Base-by-base conservation (phyloP, 495 filamentous ascomycete species). In the Aspergillus panamensis region DNA sequence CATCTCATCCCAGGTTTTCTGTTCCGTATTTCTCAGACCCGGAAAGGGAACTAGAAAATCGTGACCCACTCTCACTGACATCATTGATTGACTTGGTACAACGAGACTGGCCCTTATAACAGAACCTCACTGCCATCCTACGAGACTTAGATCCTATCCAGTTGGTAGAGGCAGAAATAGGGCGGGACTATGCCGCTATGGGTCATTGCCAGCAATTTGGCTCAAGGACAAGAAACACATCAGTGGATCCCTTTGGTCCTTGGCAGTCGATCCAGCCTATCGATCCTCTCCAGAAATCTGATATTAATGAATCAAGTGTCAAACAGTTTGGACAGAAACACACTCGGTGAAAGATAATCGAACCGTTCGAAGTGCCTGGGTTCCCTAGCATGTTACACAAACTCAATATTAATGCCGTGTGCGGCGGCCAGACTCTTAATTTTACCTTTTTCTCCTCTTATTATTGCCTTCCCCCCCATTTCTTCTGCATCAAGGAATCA, bases 151-250 rank as follows among this genome's bases (percentile, higher is more conserved):
- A n/a, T n/a, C n/a, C n/a, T n/a, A n/a, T n/a, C 25, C 25, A 25
- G 25, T 25, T 5, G 25, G 25, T 25, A 2, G 17, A 45, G 20
- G 16, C 14, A 10, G 42, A 19, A 21, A 45, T 39, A 8, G 8
- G 35, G 35, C 14, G 35, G 35, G 35, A 13, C 14, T 12, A n/a
- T n/a, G n/a, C n/a, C n/a, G n/a, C n/a, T n/a, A 39, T 6, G 35
- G 8, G 48, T 12, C 20, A 33, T 32, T 14, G 10, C 8, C 32
- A 30, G 32, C 39, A 39, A 39, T 40, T 53, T 47, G 50, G 31
- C 51, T 30, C n/a, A 9, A 44, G 9, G 31, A 60, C 47, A 60
- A 60, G 52, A 60, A 60, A 30, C 51, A 60, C 51, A 60, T 55
- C 52, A 47, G 56, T 58, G 49, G 56, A 58, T 47, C 56, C 42